phyloP scores from a whole-genome alignment of 225 moss, liverwort and hornwort species.

The Straminergon stramineum region DNA sequence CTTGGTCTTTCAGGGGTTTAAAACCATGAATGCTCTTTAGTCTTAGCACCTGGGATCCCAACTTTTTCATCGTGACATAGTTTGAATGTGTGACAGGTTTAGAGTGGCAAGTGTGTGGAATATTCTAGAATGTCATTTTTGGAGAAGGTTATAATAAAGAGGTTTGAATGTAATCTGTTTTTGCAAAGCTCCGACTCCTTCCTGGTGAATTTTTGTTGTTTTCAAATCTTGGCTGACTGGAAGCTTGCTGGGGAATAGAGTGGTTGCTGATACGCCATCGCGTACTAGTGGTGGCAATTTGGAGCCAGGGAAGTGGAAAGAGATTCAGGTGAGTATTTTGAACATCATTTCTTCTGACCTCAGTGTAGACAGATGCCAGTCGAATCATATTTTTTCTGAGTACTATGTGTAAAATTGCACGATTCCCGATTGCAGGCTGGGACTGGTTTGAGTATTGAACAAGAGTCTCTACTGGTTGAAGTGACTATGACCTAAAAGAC shows the following conservation, averaged over 20 bases:
- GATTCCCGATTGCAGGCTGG: background rate
- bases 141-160: background rate
- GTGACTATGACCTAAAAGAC: background rate
- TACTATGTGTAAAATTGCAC: background rate
- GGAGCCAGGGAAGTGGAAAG: constrained; percentile 12
- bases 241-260: constrained; percentile 2
- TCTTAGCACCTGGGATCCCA: background rate
- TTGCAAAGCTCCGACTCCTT: background rate
- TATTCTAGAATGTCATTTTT: background rate
- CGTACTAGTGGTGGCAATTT: constrained; percentile 1
- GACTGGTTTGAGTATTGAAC: background rate
- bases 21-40: background rate
- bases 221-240: background rate
- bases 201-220: background rate
- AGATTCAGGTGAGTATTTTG: constrained; percentile 9
- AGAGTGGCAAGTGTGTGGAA: background rate
- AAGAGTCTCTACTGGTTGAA: background rate
- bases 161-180: background rate
- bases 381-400: background rate
- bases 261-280: constrained; percentile 10
- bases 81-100: background rate
- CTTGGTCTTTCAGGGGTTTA: background rate
- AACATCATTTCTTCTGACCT: background rate
- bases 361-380: background rate
- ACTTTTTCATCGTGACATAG: background rate